These are phyloP conservation scores for Golubevia pallescens DNA, from an alignment of 1,284 basidiomycete species.

Conservation along the genomic window DNA sequence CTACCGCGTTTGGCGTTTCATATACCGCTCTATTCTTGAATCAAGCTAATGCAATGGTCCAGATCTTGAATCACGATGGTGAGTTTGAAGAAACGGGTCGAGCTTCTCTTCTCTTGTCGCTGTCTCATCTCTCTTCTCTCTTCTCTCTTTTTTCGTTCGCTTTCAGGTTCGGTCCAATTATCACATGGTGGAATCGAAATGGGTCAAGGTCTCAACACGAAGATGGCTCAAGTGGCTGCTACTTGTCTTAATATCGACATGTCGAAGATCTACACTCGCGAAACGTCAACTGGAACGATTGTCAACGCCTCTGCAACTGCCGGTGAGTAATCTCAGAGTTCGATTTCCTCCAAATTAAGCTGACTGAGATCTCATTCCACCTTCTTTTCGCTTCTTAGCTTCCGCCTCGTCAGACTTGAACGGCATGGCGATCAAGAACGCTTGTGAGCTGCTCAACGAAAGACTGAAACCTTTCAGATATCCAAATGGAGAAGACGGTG, in stretches of 20 bases:
- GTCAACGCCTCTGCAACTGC: constrained; percentile 63
- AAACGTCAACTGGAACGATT: constrained; percentile 46
- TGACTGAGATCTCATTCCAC: constrained; percentile 41
- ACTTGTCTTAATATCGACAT: constrained; percentile 59
- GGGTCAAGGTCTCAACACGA: constrained; percentile 58
- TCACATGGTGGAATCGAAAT: constrained; percentile 63
- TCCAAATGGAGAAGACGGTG: constrained; percentile 19
- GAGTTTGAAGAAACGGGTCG: constrained; percentile 25
- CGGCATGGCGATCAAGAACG: constrained; percentile 58
- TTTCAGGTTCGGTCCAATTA: constrained; percentile 21
- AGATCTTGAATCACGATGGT: constrained; percentile 63
- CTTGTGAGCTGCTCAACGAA: constrained; percentile 63
- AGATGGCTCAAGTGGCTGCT: constrained; percentile 64
- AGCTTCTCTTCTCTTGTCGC: background rate
- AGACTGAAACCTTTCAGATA: constrained; percentile 39
- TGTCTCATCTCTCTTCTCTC: background rate
- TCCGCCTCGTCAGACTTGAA: constrained; percentile 43
- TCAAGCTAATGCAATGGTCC: constrained; percentile 63
- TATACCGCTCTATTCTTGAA: constrained; percentile 62
- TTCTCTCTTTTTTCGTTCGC: background rate
- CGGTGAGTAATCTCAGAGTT: background rate
- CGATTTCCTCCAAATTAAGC: constrained; percentile 20
- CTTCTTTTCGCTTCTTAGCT: constrained; percentile 20
- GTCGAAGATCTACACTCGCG: constrained; percentile 57
- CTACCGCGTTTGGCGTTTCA: constrained; percentile 64